phyloP scores from a whole-genome alignment of 1,139 yeast species.

The Yamadazyma membranifaciens region DNA sequence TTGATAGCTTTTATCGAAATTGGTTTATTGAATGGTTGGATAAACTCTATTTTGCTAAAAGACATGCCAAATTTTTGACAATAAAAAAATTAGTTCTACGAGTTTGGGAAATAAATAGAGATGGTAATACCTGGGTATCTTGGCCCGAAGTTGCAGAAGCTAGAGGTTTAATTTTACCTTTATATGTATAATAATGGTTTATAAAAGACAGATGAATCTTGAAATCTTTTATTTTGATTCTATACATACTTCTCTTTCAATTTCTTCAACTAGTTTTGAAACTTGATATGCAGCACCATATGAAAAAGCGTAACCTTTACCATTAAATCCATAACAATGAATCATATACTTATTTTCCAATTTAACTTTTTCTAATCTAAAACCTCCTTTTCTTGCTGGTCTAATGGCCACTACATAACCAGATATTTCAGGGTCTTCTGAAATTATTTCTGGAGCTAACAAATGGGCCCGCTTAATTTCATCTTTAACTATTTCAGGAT shows the following conservation, averaged over 20 bases:
- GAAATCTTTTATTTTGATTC: too few relatives aligned
- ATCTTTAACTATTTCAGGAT: slow-evolving; percentile 5
- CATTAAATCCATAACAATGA: slow-evolving; percentile 8
- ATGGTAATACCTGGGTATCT: slow-evolving; percentile 4
- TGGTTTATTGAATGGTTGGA: slow-evolving; percentile 3
- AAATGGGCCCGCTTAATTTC: slow-evolving; percentile 7
- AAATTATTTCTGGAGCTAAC: slow-evolving; percentile 8
- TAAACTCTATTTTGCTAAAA: background rate
- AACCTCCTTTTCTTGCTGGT: slow-evolving; percentile 7
- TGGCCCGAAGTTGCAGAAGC: slow-evolving; percentile 8
- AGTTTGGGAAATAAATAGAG: slow-evolving; percentile 3
- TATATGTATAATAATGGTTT: slow-evolving; percentile 2
- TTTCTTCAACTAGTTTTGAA: slow-evolving; percentile 3
- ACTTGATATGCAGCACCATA: slow-evolving; percentile 8
- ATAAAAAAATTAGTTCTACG: background rate
- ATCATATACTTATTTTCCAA: slow-evolving; percentile 2
- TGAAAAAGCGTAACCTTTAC: slow-evolving; percentile 7
- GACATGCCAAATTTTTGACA: slow-evolving; percentile 1
- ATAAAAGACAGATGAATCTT: background rate
- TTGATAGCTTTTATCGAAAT: background rate
- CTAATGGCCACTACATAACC: slow-evolving; percentile 7
- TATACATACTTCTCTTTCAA: slow-evolving; percentile 4
- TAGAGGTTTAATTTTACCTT: slow-evolving; percentile 5
- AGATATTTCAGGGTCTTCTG: slow-evolving; percentile 7
- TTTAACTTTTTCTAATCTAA: slow-evolving; percentile 6